These are phyloP conservation scores for Penicillium coffeae DNA, from an alignment of 495 filamentous ascomycete genomes.

Conservation along the genomic window DNA sequence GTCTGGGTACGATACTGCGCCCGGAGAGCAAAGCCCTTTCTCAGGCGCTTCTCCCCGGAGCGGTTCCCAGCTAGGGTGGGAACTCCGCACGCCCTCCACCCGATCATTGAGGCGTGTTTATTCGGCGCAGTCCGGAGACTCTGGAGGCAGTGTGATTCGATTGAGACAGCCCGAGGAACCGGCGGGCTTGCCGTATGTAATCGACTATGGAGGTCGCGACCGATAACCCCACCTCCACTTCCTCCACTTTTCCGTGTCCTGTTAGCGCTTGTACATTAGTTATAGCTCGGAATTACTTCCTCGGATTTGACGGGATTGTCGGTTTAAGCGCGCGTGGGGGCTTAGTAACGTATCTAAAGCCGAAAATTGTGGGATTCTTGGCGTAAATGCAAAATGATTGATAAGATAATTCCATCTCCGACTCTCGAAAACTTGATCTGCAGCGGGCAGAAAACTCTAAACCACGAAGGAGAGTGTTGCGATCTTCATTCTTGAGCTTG, in stretches of 20 bases:
- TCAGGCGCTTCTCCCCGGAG: constrained; percentile 10
- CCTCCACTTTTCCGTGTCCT: neutral
- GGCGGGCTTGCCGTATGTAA: constrained; percentile 44
- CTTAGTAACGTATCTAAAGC: constrained; percentile 15
- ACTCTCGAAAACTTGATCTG: neutral
- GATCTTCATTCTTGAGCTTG: neutral
- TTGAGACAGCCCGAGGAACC: constrained; percentile 33
- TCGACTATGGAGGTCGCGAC: constrained; percentile 25
- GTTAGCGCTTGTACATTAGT: constrained; percentile 20
- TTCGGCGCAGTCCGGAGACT: constrained; percentile 37
- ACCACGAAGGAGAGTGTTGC: neutral
- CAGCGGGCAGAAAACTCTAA: neutral
- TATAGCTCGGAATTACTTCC: constrained; percentile 11
- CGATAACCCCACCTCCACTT: constrained; percentile 1
- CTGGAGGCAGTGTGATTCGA: constrained; percentile 46
- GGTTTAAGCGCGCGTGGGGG: constrained; percentile 10
- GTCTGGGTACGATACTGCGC: constrained; percentile 30
- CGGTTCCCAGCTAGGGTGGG: constrained; percentile 5
- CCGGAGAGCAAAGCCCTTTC: constrained; percentile 19
- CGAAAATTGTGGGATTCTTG: constrained; percentile 20
- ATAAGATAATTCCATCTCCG: constrained; percentile 23
- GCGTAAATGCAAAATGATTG: constrained; percentile 28
- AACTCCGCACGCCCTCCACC: constrained; percentile 32
- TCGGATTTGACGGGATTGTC: constrained; percentile 2
- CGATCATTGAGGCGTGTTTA: constrained; percentile 33